Conservation (phyloP, 805 yeast species). For the Citeromyces matritensis region DNA sequence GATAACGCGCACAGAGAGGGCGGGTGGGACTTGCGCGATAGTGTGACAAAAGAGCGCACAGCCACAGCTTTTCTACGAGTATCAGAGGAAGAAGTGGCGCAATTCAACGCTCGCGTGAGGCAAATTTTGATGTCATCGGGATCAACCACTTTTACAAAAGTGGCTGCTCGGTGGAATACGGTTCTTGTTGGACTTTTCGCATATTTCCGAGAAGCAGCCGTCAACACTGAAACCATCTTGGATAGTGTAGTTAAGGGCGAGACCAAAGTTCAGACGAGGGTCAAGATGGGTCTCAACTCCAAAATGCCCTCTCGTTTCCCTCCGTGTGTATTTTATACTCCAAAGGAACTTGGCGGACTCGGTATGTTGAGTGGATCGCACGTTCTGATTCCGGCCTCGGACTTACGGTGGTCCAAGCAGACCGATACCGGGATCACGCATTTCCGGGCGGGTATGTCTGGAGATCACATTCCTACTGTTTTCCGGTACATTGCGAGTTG, state of each 20-base stretch:
- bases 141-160: slow-evolving; percentile 85
- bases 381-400: slow-evolving; percentile 86
- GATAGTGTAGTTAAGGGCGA: slow-evolving; percentile 83
- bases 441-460: slow-evolving; percentile 86
- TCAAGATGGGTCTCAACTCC: slow-evolving; percentile 87
- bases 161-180: slow-evolving; percentile 93
- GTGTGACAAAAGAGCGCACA: slow-evolving; percentile 63
- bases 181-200: slow-evolving; percentile 76
- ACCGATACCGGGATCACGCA: slow-evolving; percentile 92
- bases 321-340: slow-evolving; percentile 96
- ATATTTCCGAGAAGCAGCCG: slow-evolving; percentile 86
- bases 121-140: slow-evolving; percentile 93
- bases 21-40: slow-evolving; percentile 77
- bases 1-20: slow-evolving; percentile 54
- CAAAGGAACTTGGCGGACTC: slow-evolving; percentile 91
- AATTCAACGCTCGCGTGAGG: slow-evolving; percentile 70
- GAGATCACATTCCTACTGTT: slow-evolving; percentile 78
- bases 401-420: slow-evolving; percentile 80
- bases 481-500: slow-evolving; percentile 88
- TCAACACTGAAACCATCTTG: slow-evolving; percentile 62
- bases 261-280: slow-evolving; percentile 85
- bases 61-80: slow-evolving; percentile 83
- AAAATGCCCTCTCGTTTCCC: slow-evolving; percentile 99
- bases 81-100: slow-evolving; percentile 62
- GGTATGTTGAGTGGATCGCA: slow-evolving; percentile 98